Conservation (phyloP, 2,329 filamentous ascomycete species). For the Colletotrichum horii region DNA sequence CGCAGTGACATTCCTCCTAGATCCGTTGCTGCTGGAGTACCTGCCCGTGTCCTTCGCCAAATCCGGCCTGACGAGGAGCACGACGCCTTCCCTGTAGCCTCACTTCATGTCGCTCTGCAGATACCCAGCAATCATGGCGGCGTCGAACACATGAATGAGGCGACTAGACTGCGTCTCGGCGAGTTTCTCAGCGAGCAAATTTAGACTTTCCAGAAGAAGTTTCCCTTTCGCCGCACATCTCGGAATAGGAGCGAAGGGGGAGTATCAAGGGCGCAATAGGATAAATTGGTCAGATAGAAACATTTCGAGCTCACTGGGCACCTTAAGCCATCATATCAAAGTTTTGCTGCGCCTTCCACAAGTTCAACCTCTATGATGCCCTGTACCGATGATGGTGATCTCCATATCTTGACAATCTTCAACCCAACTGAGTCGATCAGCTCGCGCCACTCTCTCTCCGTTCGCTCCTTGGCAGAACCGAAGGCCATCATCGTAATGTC, state of each 20-base stretch:
- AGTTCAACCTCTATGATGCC: not conserved
- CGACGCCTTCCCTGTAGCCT: not conserved
- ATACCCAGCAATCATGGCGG: not conserved
- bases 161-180: not conserved
- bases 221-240: not conserved
- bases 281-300: not conserved
- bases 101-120: not conserved
- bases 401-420: slow-evolving; percentile 12
- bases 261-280: not conserved
- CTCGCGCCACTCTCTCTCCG: not conserved
- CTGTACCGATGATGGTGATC: not conserved
- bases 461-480: not conserved
- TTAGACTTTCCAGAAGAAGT: not conserved
- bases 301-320: not conserved
- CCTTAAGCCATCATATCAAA: slow-evolving; percentile 33
- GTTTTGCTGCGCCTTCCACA: not conserved
- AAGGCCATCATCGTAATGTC: not conserved
- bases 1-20: slow-evolving; percentile 29
- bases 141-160: not conserved
- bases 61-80: not conserved
- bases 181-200: not conserved
- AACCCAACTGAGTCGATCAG: not conserved
- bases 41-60: slow-evolving; percentile 9
- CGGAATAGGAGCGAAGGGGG: not conserved
- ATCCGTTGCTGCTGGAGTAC: slow-evolving; percentile 30